Base-by-base conservation (phyloP, 2,329 filamentous ascomycete species). In the Diaporthe ilicicola region DNA sequence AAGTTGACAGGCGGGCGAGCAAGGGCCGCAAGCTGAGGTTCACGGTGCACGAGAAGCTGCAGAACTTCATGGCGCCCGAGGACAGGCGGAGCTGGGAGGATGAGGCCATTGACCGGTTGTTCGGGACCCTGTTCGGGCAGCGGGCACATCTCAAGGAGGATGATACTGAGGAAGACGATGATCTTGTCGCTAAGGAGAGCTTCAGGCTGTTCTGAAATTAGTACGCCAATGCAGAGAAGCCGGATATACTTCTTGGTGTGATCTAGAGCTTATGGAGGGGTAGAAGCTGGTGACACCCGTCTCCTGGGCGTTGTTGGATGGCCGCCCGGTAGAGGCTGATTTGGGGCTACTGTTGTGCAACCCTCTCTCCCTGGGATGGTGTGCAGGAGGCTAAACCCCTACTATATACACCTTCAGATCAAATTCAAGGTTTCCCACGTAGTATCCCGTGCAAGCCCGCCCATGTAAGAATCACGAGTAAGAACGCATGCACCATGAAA, bases 51-150 rank as follows among this genome's bases (percentile, higher is more conserved):
- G 95, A 98, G 84, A 98, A 98, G 85, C 82, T 99, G 78, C 94
- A 97, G 83, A 98, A 98, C 81, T 98, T 98, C 79, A 98, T 98
- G 94, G 95, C 95, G 13, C 91, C 94, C 0, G 94, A 98, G 80
- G 93, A 97, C 79, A 86, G 93, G 67, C 87, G 92, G 4, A 82
- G 81, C 19, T 99, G 96, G 96, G 93, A 93, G 73, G 90, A 92
- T 75, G 88, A 89, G 72, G 94, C 95, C 69, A 90, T 94, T 71
- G 93, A 96, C 76, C 82, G 89, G 70, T 90, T 95, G 80, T 95
- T 95, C 78, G 90, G 90, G 17, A 92, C 91, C 32, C 81, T 95
- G 74, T 89, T 95, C 74, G 93, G 93, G 0, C 90, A 92, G 77
- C 91, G 90, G 79, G 86, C 92, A 78, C 84, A 87, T 75, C 82